Percentiles rank a stretch among this genome's conserved stretches.
Conservation (phyloP, 805 yeast genomes). For the Kodamaea leandrae region DNA sequence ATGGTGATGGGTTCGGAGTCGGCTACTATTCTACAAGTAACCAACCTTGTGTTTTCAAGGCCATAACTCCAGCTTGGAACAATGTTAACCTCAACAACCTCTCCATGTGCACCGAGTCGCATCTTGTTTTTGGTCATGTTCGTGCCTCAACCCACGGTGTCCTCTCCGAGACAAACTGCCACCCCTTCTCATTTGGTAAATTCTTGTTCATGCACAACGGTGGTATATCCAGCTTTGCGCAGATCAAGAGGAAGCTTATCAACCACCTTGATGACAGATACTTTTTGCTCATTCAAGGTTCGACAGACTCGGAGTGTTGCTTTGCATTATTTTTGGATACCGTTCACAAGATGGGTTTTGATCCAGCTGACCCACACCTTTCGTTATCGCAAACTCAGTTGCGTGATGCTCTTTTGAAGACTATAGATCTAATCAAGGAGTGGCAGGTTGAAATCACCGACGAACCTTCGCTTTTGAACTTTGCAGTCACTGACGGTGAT, state of each 20-base stretch:
- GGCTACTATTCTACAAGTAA: conserved; percentile 69
- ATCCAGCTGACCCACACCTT: conserved; percentile 46
- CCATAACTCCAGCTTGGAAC: conserved; percentile 98
- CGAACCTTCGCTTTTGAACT: conserved; percentile 80
- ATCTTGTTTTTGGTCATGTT: conserved; percentile 89
- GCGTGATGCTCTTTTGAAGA: conserved; percentile 65
- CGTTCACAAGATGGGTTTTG: conserved; percentile 68
- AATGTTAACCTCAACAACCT: conserved; percentile 83
- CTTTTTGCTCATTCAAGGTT: conserved; percentile 80
- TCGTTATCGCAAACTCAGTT: conserved; percentile 53
- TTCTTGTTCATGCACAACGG: conserved; percentile 98
- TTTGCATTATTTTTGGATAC: conserved; percentile 86
- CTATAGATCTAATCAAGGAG: conserved; percentile 70
- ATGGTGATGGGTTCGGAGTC: conserved; percentile 98
- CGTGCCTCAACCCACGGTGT: conserved; percentile 96
- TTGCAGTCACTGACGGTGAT: conserved; percentile 93
- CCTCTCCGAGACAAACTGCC: conserved; percentile 92
- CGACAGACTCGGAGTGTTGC: conserved; percentile 94
- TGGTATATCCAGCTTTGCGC: conserved; percentile 68
- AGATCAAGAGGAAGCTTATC: conserved; percentile 70
- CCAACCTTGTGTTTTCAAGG: conserved; percentile 90
- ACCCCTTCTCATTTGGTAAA: conserved; percentile 85
- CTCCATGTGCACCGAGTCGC: conserved; percentile 83
- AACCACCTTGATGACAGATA: conserved; percentile 76
- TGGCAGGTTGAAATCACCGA: conserved; percentile 69